Conservation (phyloP, 78 protist genomes). For the Speleostelium caveatum region DNA sequence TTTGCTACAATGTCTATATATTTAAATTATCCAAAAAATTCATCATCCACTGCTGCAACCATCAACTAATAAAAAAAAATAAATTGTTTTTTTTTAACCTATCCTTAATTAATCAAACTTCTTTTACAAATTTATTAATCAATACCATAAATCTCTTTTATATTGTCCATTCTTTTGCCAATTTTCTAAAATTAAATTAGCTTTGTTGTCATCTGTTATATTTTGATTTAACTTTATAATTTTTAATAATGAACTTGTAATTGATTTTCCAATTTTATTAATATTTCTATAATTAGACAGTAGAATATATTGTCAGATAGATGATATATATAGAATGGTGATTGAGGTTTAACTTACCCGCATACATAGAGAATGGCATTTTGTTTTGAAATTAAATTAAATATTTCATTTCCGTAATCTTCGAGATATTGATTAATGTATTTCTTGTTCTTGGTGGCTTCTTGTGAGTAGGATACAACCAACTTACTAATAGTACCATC, state of each 20-base stretch:
- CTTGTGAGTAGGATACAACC: constrained; percentile 24
- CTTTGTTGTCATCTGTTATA: neutral
- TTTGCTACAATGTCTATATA: constrained; percentile 36
- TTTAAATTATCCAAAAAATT: constrained; percentile 2
- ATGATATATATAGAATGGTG: no score
- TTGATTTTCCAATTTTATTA: constrained; percentile 44
- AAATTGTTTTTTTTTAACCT: no score
- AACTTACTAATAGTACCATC: constrained; percentile 27
- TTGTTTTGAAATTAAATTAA: constrained; percentile 1
- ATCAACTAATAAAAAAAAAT: no score
- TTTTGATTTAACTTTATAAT: constrained; percentile 14
- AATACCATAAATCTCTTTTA: constrained; percentile 24
- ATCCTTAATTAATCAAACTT: no score
- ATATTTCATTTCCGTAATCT: constrained; percentile 16
- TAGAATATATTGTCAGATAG: no score
- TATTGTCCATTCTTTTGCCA: constrained; percentile 9
- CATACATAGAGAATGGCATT: constrained; percentile 23
- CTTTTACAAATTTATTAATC: no score
- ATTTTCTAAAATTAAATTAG: neutral
- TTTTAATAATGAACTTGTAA: neutral
- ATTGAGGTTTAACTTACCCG: no score
- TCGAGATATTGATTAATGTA: constrained; percentile 17
- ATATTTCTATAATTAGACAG: no score
- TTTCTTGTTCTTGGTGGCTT: neutral
- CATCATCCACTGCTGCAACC: constrained; percentile 5